Base-by-base conservation (phyloP, 2,329 filamentous ascomycete genomes). In the Diaporthe destruens region DNA sequence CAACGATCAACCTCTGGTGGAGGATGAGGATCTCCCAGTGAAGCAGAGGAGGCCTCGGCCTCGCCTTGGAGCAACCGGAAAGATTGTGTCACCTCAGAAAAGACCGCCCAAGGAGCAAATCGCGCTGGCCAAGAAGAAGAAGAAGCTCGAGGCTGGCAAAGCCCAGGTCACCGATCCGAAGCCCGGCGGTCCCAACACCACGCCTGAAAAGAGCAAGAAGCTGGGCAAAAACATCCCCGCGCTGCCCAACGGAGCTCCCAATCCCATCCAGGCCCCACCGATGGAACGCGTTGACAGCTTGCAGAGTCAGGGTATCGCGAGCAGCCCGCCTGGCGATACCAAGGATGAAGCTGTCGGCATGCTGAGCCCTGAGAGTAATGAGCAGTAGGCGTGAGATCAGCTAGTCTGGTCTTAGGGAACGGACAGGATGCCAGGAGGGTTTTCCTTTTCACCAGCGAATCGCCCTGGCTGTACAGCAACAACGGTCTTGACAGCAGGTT, bases 21-120 rank as follows among this genome's bases (percentile, higher is more conserved):
- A 99, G 84, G 96, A 99, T 83, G 94, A 98, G 79, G 96, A 99
- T 77, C 85, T 99, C 32, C 96, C 97, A 20, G 90, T 92, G 71
- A 99, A 99, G 83, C 96, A 99, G 83, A 89, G 94, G 85, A 92
- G 85, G 84, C 94, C 84, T 32, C 86, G 89, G n/a, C 89, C 90
- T n/a, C 86, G 89, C 42, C 87, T 90, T 32, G 88, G 88, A 44
- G 89, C 90, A 25, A 95, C 92, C 25, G 94, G 94, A 79, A 97
- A 97, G 86, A 97, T 97, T 76, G 92, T 93, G 14, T 93, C 91
- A 68, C 94, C 94, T 42, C 91, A 95, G 77, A 97, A 97, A 84
- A 87, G 94, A 9, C 93, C 94, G 42, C 89, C 94, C 29, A 92
- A 93, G 79, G 94, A 96, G 80, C 93, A 95, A 80, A 91, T 94